Conservation (phyloP, 2,329 filamentous ascomycete genomes). For the Samsoniella hepiali region DNA sequence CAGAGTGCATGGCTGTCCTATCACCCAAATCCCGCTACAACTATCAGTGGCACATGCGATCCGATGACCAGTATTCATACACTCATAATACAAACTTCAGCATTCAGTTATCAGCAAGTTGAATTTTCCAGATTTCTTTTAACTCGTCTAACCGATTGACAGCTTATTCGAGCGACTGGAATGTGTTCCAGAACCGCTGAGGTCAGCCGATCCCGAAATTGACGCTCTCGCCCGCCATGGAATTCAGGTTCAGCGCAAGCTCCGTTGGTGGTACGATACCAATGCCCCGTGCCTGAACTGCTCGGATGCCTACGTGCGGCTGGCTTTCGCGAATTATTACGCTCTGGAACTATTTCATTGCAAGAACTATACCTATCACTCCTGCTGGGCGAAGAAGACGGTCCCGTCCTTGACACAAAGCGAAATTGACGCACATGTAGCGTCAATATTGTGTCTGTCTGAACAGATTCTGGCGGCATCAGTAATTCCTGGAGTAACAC, state of each 20-base stretch:
- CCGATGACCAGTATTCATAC: background rate
- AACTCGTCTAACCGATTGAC: slow-evolving; percentile 6
- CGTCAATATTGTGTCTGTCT: background rate
- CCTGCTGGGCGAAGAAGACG: slow-evolving; percentile 20
- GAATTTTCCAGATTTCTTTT: background rate
- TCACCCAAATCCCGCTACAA: background rate
- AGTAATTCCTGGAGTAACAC: background rate
- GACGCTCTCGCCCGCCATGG: slow-evolving; percentile 18
- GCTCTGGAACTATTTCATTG: slow-evolving; percentile 24
- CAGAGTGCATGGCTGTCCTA: slow-evolving; percentile 9
- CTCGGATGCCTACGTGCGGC: slow-evolving; percentile 4
- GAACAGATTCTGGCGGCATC: background rate
- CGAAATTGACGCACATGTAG: slow-evolving; percentile 2
- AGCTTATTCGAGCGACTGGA: background rate
- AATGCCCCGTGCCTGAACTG: background rate
- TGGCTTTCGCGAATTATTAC: slow-evolving; percentile 22
- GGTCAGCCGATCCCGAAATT: slow-evolving; percentile 10
- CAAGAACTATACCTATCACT: slow-evolving; percentile 26
- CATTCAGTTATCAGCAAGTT: slow-evolving; percentile 23
- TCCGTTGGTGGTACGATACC: background rate
- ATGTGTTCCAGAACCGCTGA: background rate
- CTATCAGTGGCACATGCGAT: too few species aligned
- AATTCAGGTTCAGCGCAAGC: background rate
- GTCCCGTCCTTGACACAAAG: slow-evolving; percentile 16
- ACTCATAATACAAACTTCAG: slow-evolving; percentile 21